Evolutionary conservation across 176 grass and related monocot species (phyloP).

Genomic region (Aegilops longissima): DNA sequence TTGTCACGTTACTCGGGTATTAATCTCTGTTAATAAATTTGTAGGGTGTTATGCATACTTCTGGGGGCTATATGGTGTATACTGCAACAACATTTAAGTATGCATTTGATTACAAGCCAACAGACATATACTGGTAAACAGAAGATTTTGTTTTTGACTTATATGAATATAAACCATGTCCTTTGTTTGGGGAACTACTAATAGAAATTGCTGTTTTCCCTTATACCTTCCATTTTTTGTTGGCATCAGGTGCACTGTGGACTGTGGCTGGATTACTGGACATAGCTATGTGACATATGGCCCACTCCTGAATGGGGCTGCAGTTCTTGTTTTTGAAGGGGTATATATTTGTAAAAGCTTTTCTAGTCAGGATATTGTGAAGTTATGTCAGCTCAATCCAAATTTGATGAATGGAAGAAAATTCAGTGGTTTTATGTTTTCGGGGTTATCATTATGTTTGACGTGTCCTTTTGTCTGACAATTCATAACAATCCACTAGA

Average conservation of each 20-base stretch:
- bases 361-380: background rate
- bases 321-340: conserved; percentile 80
- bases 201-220: background rate
- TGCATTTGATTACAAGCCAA: conserved; percentile 95
- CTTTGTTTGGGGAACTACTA: conserved; percentile 6
- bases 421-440: background rate
- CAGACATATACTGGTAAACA: conserved; percentile 90
- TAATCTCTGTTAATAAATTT: conserved; percentile 33
- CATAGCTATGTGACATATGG: conserved; percentile 89
- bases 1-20: conserved; percentile 4
- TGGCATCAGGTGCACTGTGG: conserved; percentile 76
- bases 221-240: conserved; percentile 29
- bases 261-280: conserved; percentile 91
- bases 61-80: conserved; percentile 98
- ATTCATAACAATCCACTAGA: background rate
- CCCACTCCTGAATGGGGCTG: conserved; percentile 82
- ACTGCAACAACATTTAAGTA: conserved; percentile 97
- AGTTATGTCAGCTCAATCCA: background rate
- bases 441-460: background rate
- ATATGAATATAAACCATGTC: background rate
- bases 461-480: conserved; percentile 13
- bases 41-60: conserved; percentile 96
- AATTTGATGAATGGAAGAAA: conserved; percentile 19
- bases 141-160: conserved; percentile 3
- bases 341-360: conserved; percentile 44